These are phyloP conservation scores for Pseudocercospora macadamiae DNA, from an alignment of 2,329 filamentous ascomycete species.

Conservation along the genomic window DNA sequence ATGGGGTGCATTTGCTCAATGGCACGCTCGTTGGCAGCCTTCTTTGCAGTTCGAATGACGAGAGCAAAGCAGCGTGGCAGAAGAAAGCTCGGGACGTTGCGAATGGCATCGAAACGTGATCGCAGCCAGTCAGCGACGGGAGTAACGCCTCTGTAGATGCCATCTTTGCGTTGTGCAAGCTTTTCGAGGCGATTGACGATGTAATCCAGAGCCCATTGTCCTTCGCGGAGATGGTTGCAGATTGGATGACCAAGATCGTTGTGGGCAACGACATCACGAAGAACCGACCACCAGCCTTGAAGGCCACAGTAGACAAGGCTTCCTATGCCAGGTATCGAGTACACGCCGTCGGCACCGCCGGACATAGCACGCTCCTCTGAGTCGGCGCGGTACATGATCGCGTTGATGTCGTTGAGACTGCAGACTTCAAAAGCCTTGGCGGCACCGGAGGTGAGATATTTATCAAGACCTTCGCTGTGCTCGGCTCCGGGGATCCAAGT, in stretches of 20 bases:
- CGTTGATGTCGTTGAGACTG: slow-evolving; percentile 83
- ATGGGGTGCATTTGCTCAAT: slow-evolving; percentile 79
- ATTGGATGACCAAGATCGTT: slow-evolving; percentile 93
- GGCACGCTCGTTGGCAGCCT: slow-evolving; percentile 75
- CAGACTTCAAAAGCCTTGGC: slow-evolving; percentile 76
- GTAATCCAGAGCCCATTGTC: slow-evolving; percentile 91
- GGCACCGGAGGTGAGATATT: slow-evolving; percentile 80
- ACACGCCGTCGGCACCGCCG: slow-evolving; percentile 80
- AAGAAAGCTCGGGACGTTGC: slow-evolving; percentile 82
- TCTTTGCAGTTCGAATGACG: slow-evolving; percentile 83
- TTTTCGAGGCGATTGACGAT: slow-evolving; percentile 75
- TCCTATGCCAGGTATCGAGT: slow-evolving; percentile 81
- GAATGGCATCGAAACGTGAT: slow-evolving; percentile 82
- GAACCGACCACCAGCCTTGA: slow-evolving; percentile 97
- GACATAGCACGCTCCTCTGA: slow-evolving; percentile 83
- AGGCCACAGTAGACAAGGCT: slow-evolving; percentile 90
- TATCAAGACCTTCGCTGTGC: slow-evolving; percentile 80
- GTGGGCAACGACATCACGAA: slow-evolving; percentile 80
- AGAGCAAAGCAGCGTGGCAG: slow-evolving; percentile 92
- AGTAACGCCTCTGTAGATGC: slow-evolving; percentile 62
- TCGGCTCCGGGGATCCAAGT: slow-evolving; percentile 92
- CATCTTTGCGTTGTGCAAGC: slow-evolving; percentile 60
- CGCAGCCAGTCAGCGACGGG: slow-evolving; percentile 77
- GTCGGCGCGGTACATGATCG: slow-evolving; percentile 87
- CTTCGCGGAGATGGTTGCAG: slow-evolving; percentile 88